These are phyloP conservation scores for Sugiyamaella qingdaonensis DNA, from an alignment of 805 yeast genomes.

Conservation along the genomic window DNA sequence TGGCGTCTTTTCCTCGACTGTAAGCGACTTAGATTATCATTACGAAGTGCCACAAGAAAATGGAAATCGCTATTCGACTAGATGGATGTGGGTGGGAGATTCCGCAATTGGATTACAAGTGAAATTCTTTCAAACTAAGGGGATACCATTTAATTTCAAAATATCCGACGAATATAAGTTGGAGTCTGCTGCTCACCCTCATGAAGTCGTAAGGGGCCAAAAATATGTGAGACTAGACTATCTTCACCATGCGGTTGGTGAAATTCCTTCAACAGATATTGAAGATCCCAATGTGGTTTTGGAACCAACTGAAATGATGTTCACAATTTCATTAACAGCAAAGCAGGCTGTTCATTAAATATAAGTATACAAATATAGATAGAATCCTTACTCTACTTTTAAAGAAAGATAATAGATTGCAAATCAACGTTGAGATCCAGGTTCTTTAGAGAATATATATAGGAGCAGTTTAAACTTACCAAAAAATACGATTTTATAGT, in stretches of 20 bases:
- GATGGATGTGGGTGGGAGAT: conserved; percentile 25
- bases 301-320: not conserved
- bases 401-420: no score
- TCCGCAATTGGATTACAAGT: not conserved
- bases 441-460: not conserved
- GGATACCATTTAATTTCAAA: conserved; percentile 10
- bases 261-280: not conserved
- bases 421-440: no score
- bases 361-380: no score
- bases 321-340: not conserved
- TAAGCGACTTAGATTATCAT: conserved; percentile 23
- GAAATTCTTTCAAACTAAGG: not conserved
- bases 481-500: no score
- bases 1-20: conserved; percentile 22
- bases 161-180: conserved; percentile 15
- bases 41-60: conserved; percentile 38
- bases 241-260: conserved; percentile 28
- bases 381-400: no score
- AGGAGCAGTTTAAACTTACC: not conserved
- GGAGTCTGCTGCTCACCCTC: conserved; percentile 24
- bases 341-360: no score
- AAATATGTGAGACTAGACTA: conserved; percentile 24
- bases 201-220: conserved; percentile 18
- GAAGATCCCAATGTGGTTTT: not conserved
- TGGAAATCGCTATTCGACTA: conserved; percentile 33